phyloP scores from a whole-genome alignment of 148 eudicot genomes.

The Fagopyrum tataricum region DNA sequence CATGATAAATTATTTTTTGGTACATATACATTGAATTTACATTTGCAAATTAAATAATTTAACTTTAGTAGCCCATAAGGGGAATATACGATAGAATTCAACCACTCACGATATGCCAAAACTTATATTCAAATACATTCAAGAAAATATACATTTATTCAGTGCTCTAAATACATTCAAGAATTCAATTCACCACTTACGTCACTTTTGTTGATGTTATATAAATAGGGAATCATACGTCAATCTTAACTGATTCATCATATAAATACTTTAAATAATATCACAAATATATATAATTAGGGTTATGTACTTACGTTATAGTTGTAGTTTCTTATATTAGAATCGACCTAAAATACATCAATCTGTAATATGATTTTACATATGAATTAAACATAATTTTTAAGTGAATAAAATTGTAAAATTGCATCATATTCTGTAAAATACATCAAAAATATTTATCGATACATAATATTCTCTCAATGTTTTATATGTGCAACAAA shows the following conservation, averaged over 20 bases:
- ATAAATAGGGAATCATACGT: not conserved
- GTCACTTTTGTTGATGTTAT: slow-evolving; percentile 3
- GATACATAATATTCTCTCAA: too few species aligned
- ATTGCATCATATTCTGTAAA: too few species aligned
- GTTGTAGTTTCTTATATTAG: too few species aligned
- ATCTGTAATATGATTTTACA: too few species aligned
- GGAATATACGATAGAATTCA: slow-evolving; percentile 6
- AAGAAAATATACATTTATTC: not conserved
- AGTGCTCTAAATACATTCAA: not conserved
- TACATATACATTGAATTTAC: slow-evolving; percentile 11
- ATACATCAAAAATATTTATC: too few species aligned
- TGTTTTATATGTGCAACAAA: too few species aligned
- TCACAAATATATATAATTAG: too few species aligned
- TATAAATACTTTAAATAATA: too few species aligned
- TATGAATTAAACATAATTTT: too few species aligned
- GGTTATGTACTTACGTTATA: too few species aligned
- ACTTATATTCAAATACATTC: not conserved
- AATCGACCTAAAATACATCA: too few species aligned
- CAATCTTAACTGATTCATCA: not conserved
- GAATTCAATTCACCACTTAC: not conserved
- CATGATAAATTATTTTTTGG: not conserved
- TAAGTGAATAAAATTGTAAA: too few species aligned
- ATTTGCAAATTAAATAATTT: not conserved
- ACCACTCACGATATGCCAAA: not conserved
- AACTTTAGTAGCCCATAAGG: not conserved